Conservation (phyloP, 208 protist species). For the Leishmania tarentolae region DNA sequence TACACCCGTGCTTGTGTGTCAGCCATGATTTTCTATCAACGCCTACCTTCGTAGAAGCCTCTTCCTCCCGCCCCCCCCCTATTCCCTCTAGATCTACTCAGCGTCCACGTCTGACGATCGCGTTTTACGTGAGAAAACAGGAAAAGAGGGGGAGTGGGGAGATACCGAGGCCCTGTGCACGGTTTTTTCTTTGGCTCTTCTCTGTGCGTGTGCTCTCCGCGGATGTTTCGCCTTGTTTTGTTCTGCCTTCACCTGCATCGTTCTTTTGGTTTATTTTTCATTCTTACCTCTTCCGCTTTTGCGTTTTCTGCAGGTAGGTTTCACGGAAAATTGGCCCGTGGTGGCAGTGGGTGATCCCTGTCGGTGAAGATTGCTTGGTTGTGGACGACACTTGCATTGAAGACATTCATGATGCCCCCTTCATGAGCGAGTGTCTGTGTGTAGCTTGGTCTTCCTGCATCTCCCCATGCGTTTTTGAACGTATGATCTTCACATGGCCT, state of each 20-base stretch:
- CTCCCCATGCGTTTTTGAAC: conserved; percentile 2
- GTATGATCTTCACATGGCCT: not conserved
- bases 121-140: not conserved
- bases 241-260: not conserved
- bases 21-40: not conserved
- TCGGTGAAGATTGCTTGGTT: not conserved
- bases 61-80: not conserved
- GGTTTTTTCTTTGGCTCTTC: not conserved
- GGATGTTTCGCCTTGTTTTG: not conserved
- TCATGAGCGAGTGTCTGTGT: conserved; percentile 9
- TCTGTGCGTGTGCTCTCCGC: not conserved
- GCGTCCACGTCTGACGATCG: not conserved
- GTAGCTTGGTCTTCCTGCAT: not conserved
- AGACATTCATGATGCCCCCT: not conserved
- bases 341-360: not conserved
- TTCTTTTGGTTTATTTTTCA: not conserved
- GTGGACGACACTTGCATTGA: not conserved
- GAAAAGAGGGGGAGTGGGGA: not conserved
- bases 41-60: not conserved
- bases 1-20: not conserved
- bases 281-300: not conserved
- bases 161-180: not conserved
- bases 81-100: not conserved
- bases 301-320: not conserved
- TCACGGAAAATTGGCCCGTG: conserved; percentile 2